Evolutionary conservation across 352 stramenopile genomes (phyloP), one percentile per base, ranked within the genome.

Genomic region (Phytophthora ohioensis): DNA sequence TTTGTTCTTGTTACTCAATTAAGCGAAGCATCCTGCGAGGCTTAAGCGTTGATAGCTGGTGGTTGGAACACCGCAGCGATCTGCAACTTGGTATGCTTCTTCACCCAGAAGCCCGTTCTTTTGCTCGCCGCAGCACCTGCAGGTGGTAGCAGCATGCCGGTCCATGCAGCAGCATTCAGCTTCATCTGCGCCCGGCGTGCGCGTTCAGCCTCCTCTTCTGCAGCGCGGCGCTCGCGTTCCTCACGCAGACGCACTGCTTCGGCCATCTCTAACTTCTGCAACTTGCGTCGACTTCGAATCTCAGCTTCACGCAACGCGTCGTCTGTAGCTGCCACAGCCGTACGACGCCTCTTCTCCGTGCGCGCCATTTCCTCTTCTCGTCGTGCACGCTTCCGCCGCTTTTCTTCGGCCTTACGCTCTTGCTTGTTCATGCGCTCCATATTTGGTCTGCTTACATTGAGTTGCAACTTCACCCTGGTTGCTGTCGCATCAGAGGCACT

Each of bases 351-450:
- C 69, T 94, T 94, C 56, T 95, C 86, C 6, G 81, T 88, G 12
- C 79, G 76, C 0, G 82, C 87, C n/a, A 92, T 82, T 64, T 95
- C 87, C 67, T 95, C 86, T 70, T 95, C 89, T 2, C 85, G 83
- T 6, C 85, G 75, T 9, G 69, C 73, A 17, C 84, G 84, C 60
- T 95, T 96, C 31, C 87, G 87, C 8, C 84, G 78, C 64, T 93
- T 93, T 63, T 96, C 88, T 75, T 96, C 89, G 3, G 88, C 85
- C 51, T 96, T 96, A 21, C 89, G 89, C 69, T 95, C 87, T 46
- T 84, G 87, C 36, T 96, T 96, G 67, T 88, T 94, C 83, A 92
- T 92, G 7, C 83, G 81, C 31, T 92, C 84, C 60, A 92, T 69
- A 38, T 82, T 91, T 8, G 76, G 72, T 48, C 84, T 85, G 38